Evolutionary conservation across 2,329 filamentous ascomycete genomes (phyloP).

Genomic region (Aureobasidium sp.): DNA sequence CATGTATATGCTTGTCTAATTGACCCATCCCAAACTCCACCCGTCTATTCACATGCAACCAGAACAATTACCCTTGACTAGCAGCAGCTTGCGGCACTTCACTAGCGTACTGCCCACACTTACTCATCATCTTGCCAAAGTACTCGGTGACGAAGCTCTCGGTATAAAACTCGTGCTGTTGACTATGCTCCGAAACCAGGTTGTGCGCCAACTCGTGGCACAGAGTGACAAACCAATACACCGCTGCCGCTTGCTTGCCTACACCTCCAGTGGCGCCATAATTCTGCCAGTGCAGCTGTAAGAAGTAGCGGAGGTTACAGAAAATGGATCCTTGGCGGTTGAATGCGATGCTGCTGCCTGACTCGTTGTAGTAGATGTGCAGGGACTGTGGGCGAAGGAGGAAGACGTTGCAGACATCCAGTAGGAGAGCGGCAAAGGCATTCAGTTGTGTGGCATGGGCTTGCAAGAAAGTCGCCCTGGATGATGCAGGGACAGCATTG

Average conservation of each 20-base stretch:
- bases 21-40: neutral
- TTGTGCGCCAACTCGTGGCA: slow-evolving; percentile 97
- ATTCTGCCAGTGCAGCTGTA: slow-evolving; percentile 61
- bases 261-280: slow-evolving; percentile 35
- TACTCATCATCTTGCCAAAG: slow-evolving; percentile 61
- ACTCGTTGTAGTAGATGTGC: slow-evolving; percentile 81
- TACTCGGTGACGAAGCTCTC: slow-evolving; percentile 75
- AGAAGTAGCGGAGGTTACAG: slow-evolving; percentile 85
- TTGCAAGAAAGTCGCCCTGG: slow-evolving; percentile 53
- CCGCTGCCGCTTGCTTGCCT: slow-evolving; percentile 59
- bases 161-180: slow-evolving; percentile 78
- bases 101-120: slow-evolving; percentile 31
- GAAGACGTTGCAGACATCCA: slow-evolving; percentile 67
- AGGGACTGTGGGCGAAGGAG: slow-evolving; percentile 60
- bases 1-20: neutral
- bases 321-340: slow-evolving; percentile 83
- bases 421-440: slow-evolving; percentile 61
- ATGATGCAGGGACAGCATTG: slow-evolving; percentile 42
- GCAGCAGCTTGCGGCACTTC: neutral
- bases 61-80: neutral
- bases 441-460: slow-evolving; percentile 58
- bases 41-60: neutral
- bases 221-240: slow-evolving; percentile 93
- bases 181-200: slow-evolving; percentile 68
- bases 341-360: slow-evolving; percentile 81